Percentiles rank a stretch among this genome's conserved stretches.
These are phyloP conservation scores for Amesomyces nigricolor DNA, from an alignment of 2,329 filamentous ascomycete genomes.

Conservation along the genomic window DNA sequence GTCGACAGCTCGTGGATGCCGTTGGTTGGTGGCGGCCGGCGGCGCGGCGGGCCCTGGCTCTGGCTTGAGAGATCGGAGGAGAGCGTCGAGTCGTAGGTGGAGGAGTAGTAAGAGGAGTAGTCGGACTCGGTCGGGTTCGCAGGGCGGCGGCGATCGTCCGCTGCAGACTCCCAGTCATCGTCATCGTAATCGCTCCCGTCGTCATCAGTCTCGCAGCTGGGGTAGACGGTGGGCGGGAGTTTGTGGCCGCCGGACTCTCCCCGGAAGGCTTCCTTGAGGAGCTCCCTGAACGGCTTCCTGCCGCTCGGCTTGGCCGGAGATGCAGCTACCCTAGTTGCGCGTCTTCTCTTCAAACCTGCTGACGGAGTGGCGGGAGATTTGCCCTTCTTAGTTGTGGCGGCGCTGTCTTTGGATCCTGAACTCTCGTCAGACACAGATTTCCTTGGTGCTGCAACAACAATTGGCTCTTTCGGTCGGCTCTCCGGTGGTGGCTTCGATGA, in stretches of 20 bases:
- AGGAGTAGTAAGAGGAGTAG: conserved; percentile 25
- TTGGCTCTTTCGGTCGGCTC: conserved; percentile 20
- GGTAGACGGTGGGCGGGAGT: conserved; percentile 43
- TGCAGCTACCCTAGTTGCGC: conserved; percentile 47
- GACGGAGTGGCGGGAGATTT: conserved; percentile 33
- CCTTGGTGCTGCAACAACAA: conserved; percentile 1
- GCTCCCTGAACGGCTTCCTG: conserved; percentile 52
- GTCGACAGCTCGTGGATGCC: conserved; percentile 53
- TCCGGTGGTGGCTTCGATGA: conserved; percentile 24
- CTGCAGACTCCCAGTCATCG: conserved; percentile 23
- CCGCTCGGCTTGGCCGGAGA: conserved; percentile 42
- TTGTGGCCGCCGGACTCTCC: conserved; percentile 51
- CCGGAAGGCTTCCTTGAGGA: conserved; percentile 56
- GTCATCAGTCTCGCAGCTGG: conserved; percentile 35
- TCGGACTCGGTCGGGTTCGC: conserved; percentile 32
- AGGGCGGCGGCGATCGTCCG: conserved; percentile 28
- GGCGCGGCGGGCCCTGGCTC: conserved; percentile 21
- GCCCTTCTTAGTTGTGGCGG: conserved; percentile 26
- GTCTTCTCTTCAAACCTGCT: conserved; percentile 48
- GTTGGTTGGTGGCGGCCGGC: conserved; percentile 48
- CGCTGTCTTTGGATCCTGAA: conserved; percentile 21
- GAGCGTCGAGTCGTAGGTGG: conserved; percentile 29
- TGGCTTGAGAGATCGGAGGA: conserved; percentile 26
- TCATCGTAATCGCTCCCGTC: conserved; percentile 27
- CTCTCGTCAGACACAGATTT: conserved; percentile 4